These are phyloP conservation scores for Zizania latifolia DNA, from an alignment of 176 grass and related monocot species.

Conservation along the genomic window DNA sequence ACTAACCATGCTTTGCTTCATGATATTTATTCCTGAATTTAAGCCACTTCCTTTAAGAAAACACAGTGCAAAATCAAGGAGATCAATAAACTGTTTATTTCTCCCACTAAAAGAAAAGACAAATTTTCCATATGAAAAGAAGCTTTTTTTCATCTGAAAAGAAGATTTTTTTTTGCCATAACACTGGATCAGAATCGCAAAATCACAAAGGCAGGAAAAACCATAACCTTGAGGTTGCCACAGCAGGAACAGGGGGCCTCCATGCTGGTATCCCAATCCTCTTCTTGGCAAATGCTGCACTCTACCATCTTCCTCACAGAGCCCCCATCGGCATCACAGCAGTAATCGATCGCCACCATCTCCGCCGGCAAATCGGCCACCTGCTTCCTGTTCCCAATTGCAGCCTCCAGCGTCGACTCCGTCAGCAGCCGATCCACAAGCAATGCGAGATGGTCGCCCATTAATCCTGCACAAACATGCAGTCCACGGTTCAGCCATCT, in stretches of 20 bases:
- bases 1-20: neutral
- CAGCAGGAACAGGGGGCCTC: conserved; percentile 80
- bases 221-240: conserved; percentile 77
- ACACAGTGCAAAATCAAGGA: neutral
- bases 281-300: conserved; percentile 93
- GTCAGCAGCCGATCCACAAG: too few relatives aligned
- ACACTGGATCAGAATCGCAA: neutral
- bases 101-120: neutral
- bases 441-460: too few relatives aligned
- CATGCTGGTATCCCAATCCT: too few relatives aligned
- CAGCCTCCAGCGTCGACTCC: too few relatives aligned
- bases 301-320: conserved; percentile 52
- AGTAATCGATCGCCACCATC: conserved; percentile 2
- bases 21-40: neutral
- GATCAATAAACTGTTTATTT: neutral
- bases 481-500: neutral
- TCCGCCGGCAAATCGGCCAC: conserved; percentile 4
- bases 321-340: neutral
- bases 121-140: too few relatives aligned
- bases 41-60: neutral
- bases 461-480: conserved; percentile 8
- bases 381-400: too few relatives aligned
- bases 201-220: neutral
- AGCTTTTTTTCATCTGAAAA: too few relatives aligned
- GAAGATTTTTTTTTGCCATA: neutral